Conservation (phyloP, 1,139 yeast species). For the Scheffersomyces lignicola region DNA sequence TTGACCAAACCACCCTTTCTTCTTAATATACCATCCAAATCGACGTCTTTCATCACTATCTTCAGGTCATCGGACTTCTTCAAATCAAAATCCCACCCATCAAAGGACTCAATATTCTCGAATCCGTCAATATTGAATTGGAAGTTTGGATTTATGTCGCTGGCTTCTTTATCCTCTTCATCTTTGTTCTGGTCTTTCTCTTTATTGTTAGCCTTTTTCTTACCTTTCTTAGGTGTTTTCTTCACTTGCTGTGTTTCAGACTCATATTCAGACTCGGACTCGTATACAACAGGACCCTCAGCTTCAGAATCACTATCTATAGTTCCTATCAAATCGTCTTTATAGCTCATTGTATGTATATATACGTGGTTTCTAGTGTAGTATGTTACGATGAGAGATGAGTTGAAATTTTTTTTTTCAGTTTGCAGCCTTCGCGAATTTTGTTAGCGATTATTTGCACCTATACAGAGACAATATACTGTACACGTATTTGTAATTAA, state of each 20-base stretch:
- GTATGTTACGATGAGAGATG: not conserved
- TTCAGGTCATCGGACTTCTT: slow-evolving; percentile 31
- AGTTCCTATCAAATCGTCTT: slow-evolving; percentile 15
- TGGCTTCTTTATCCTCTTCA: slow-evolving; percentile 39
- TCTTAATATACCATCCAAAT: slow-evolving; percentile 80
- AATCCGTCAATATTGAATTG: slow-evolving; percentile 63
- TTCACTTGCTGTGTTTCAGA: slow-evolving; percentile 6
- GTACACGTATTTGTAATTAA: not conserved
- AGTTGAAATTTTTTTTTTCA: not conserved
- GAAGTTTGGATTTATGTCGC: slow-evolving; percentile 72
- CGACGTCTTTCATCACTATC: slow-evolving; percentile 62
- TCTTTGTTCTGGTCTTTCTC: slow-evolving; percentile 27
- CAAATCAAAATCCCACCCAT: slow-evolving; percentile 82
- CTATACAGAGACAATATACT: no score
- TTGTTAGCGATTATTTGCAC: not conserved
- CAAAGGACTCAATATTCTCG: slow-evolving; percentile 48
- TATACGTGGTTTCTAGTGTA: not conserved
- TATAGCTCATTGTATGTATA: slow-evolving; percentile 7
- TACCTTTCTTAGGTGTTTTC: slow-evolving; percentile 23
- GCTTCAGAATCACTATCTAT: slow-evolving; percentile 58
- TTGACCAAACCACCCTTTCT: slow-evolving; percentile 74
- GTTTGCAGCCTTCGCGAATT: not conserved
- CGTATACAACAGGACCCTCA: slow-evolving; percentile 62
- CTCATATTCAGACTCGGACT: slow-evolving; percentile 47
- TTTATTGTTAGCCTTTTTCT: slow-evolving; percentile 17